Percentiles rank a stretch among this genome's conserved stretches.
Evolutionary conservation across 2,329 filamentous ascomycete genomes (phyloP).

Genomic region (Blastomyces gilchristii): DNA sequence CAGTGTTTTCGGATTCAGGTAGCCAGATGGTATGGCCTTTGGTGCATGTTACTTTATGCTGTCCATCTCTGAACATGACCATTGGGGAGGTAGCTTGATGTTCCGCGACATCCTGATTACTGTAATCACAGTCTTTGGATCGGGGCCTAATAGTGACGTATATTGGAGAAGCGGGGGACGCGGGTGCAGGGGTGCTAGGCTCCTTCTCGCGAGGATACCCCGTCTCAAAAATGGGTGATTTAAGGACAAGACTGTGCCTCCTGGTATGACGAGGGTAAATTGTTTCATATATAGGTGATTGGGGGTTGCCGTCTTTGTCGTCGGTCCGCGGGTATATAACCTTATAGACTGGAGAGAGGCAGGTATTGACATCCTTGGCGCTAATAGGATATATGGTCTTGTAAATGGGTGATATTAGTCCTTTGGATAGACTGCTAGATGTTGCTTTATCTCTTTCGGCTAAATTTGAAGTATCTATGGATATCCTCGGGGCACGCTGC

Average conservation of each 20-base stretch:
- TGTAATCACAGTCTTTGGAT: not conserved
- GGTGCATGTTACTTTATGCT: not conserved
- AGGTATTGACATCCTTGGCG: not conserved
- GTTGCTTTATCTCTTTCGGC: not conserved
- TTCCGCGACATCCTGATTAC: not conserved
- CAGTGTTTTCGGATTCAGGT: not conserved
- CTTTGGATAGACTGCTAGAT: not conserved
- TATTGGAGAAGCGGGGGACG: not conserved
- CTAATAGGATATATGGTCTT: constrained; percentile 6
- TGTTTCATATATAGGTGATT: constrained; percentile 2
- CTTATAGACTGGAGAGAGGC: constrained; percentile 1
- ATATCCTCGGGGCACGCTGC: not conserved
- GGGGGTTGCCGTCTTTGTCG: not conserved
- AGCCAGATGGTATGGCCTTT: not conserved
- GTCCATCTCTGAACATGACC: not conserved
- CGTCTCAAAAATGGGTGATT: not conserved
- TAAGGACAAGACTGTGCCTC: not conserved
- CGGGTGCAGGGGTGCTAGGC: not conserved
- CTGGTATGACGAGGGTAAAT: constrained; percentile 1
- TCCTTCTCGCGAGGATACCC: not conserved
- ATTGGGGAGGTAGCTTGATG: not conserved
- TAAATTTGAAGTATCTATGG: not conserved
- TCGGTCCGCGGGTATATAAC: not conserved
- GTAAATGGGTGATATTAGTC: not conserved
- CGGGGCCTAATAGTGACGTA: not conserved